Evolutionary conservation across 2,329 filamentous ascomycete species (phyloP).

Genomic region (Cadophora sp.): DNA sequence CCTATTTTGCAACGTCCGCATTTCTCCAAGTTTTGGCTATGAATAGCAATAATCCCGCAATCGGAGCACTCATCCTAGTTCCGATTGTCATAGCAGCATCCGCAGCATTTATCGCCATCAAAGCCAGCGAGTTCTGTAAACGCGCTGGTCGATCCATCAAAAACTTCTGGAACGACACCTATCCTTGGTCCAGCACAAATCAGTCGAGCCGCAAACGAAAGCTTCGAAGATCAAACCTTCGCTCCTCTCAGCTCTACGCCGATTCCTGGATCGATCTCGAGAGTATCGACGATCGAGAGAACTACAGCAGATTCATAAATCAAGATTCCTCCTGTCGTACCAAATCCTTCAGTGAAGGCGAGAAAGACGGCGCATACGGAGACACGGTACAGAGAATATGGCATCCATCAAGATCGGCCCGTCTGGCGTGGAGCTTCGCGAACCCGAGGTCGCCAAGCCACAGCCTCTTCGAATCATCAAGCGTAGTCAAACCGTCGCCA

Average conservation of each 20-base stretch:
- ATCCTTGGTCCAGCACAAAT: constrained; percentile 43
- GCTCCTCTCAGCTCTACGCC: constrained; percentile 44
- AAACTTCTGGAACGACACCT: constrained; percentile 33
- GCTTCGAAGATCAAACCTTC: constrained; percentile 43
- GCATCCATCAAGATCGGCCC: constrained; percentile 42
- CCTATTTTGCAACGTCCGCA: constrained; percentile 32
- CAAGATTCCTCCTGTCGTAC: constrained; percentile 23
- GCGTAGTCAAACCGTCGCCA: constrained; percentile 43
- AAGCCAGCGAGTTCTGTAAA: constrained; percentile 37
- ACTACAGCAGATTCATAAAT: constrained; percentile 38
- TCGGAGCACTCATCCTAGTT: constrained; percentile 53
- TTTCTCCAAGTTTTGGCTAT: constrained; percentile 43
- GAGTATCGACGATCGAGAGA: constrained; percentile 42
- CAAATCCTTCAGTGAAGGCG: constrained; percentile 18
- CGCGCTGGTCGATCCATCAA: constrained; percentile 31
- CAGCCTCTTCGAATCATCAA: constrained; percentile 60
- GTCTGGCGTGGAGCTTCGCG: constrained; percentile 45
- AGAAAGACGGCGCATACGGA: constrained; percentile 17
- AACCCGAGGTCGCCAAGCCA: constrained; percentile 46
- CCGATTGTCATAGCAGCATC: constrained; percentile 51
- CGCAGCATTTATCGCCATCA: constrained; percentile 44
- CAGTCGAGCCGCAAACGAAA: constrained; percentile 39
- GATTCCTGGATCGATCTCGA: constrained; percentile 48
- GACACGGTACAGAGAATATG: constrained; percentile 43
- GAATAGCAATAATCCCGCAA: constrained; percentile 47